Base-by-base conservation (phyloP, 176 grass and related monocot genomes). In the Oryza nivara region DNA sequence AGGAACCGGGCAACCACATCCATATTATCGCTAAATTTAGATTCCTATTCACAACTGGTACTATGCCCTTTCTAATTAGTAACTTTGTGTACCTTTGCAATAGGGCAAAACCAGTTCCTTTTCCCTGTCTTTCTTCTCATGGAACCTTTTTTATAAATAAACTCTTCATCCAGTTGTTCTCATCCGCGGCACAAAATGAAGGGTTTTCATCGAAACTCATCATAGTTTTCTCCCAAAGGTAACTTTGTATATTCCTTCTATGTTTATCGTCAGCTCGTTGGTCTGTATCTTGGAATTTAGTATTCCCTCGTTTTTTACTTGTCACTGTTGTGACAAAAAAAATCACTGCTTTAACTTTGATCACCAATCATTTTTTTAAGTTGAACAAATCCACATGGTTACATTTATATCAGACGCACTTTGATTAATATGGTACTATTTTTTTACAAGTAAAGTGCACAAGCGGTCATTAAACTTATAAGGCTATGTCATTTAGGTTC, bases 1-100 rank as follows among this genome's bases (percentile, higher is more conserved):
- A 70, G 82, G 79, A 79, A 22, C 67, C 0, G 74, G 85, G 22
- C 91, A 88, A 63, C 88, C 49, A 12, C 84, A 87, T 49, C 80
- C 68, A 11, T 87, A 88, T 72, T 94, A 88, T 80, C 89, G 72
- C 74, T 91, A 82, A 68, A 45, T 43, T 54, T 63, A 63, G 47
- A 22, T 77, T 65, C 65, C 36, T 17, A 58, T 20, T 58, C 1
- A 25, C 32, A 34, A 64, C 1, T 65, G 68, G 80, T 67, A 63
- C 52, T 70, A 65, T 26, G 47, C 51, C 28, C 10, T 80, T 63
- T 78, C 56, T 30, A 19, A 23, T 44, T 70, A 41, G 6, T 63
- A 63, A 45, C 7, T 71, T 74, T 41, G 25, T 76, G 25, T 84
- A 72, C 64, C 83, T 41, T 43, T 84, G 44, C 32, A 51, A 66